Conservation (phyloP, 331 rosid species). For the Arachis monticola region DNA sequence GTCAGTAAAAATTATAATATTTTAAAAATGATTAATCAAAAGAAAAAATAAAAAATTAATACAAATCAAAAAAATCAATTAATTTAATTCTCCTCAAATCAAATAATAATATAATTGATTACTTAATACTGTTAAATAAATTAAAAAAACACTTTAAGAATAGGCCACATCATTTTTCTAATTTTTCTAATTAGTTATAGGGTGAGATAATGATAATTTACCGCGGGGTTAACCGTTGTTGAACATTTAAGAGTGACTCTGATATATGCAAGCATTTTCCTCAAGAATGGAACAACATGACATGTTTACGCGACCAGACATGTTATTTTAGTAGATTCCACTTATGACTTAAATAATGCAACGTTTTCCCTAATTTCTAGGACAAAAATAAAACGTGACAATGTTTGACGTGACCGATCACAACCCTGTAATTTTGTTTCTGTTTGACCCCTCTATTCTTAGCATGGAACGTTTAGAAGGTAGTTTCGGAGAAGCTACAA, state of each 20-base stretch:
- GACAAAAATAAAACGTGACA: conserved; percentile 2
- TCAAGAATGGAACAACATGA: conserved; percentile 13
- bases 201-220: too few species aligned
- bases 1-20: too few species aligned
- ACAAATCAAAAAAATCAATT: too few species aligned
- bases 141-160: too few species aligned
- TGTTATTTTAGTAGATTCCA: background rate
- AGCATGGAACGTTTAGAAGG: background rate
- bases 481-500: background rate
- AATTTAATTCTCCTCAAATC: too few species aligned
- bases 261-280: background rate
- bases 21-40: too few species aligned
- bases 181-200: too few species aligned
- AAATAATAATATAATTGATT: too few species aligned
- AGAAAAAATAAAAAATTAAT: too few species aligned
- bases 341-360: conserved; percentile 1
- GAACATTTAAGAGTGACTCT: background rate
- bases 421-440: background rate
- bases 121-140: too few species aligned
- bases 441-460: background rate
- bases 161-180: too few species aligned
- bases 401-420: background rate
- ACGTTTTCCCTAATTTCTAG: background rate
- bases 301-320: conserved; percentile 11
- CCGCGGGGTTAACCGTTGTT: background rate